These are phyloP conservation scores for Porcisia deanei DNA, from an alignment of 208 protist genomes.

Conservation along the genomic window DNA sequence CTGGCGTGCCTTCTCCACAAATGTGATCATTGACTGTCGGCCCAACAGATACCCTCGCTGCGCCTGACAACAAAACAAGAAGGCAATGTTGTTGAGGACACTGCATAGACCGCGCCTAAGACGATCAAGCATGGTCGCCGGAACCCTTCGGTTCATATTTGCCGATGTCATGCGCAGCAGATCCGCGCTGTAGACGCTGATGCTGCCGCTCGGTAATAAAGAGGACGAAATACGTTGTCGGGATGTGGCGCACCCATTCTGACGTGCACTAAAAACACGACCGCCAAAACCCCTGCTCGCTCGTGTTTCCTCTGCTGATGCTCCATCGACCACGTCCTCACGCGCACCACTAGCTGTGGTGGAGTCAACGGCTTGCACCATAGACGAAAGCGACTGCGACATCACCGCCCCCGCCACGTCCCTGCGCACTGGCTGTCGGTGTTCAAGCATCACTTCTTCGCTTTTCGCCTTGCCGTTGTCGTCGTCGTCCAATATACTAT, in stretches of 20 bases:
- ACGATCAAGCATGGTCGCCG: conserved; percentile 6
- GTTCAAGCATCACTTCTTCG: background rate
- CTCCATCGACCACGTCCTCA: background rate
- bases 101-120: conserved; percentile 39
- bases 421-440: background rate
- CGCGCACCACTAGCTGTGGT: background rate
- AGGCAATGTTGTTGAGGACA: conserved; percentile 50
- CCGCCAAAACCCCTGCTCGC: too few species aligned
- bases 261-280: too few species aligned
- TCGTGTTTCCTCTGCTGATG: too few species aligned
- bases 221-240: background rate
- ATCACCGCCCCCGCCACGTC: background rate
- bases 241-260: background rate
- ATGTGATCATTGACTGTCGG: conserved; percentile 21
- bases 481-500: background rate
- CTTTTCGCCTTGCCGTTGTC: background rate
- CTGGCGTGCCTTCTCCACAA: conserved; percentile 24
- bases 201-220: background rate
- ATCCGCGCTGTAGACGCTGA: background rate
- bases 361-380: background rate
- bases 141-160: conserved; percentile 3
- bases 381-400: background rate
- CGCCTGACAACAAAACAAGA: conserved; percentile 42
- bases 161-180: conserved; percentile 1
- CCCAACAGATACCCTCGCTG: conserved; percentile 28